Evolutionary conservation across 441 rosid species (phyloP).

Genomic region (Populus tomentosa): DNA sequence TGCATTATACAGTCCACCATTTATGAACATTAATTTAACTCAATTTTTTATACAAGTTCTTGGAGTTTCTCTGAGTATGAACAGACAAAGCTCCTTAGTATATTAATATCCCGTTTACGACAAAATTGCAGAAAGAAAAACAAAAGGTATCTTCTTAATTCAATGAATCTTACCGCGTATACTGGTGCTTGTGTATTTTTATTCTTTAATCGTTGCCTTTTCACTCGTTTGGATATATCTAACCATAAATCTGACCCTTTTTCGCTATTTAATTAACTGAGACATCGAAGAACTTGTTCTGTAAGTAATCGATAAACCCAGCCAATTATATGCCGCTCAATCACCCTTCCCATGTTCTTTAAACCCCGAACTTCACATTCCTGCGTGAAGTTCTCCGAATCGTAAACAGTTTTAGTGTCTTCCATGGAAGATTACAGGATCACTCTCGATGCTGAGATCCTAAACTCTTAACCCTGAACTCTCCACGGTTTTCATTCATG

Average conservation of each 20-base stretch:
- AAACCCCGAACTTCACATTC: too few relatives aligned
- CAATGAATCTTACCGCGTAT: conserved; percentile 36
- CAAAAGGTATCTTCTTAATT: conserved; percentile 10
- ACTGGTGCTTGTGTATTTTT: background rate
- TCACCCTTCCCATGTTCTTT: too few relatives aligned
- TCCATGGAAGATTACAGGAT: too few relatives aligned
- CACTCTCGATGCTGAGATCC: too few relatives aligned
- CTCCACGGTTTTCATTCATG: too few relatives aligned
- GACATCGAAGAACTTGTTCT: background rate
- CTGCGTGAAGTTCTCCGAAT: too few relatives aligned
- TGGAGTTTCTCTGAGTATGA: background rate
- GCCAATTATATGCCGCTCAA: background rate
- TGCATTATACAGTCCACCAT: background rate
- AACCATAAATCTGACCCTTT: background rate
- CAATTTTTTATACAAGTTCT: background rate
- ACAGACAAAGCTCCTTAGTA: conserved; percentile 29
- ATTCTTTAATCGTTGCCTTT: conserved; percentile 9
- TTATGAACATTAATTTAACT: background rate
- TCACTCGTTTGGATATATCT: background rate
- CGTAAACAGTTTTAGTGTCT: too few relatives aligned
- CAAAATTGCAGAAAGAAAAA: conserved; percentile 22
- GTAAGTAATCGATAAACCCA: background rate
- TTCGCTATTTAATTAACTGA: background rate
- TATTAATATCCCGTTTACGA: conserved; percentile 20
- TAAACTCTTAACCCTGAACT: too few relatives aligned